Percentiles rank a stretch among this genome's conserved stretches.
Conservation (phyloP, 1,139 yeast genomes). For the Kodamaea suecica region DNA sequence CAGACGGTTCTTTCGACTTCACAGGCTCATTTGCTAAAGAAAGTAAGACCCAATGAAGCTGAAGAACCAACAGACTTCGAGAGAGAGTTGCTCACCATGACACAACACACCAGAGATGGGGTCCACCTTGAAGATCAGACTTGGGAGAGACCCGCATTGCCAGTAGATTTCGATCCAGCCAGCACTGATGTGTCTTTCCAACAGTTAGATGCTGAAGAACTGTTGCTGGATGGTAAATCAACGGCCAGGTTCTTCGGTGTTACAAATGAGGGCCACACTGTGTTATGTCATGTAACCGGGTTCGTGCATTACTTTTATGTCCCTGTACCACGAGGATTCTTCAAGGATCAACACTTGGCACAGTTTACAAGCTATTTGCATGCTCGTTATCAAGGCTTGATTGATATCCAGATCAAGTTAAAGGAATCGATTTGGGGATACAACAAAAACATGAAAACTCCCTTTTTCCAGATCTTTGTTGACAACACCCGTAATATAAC, state of each 20-base stretch:
- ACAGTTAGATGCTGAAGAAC: slow-evolving; percentile 94
- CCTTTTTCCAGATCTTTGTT: slow-evolving; percentile 73
- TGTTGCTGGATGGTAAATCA: slow-evolving; percentile 47
- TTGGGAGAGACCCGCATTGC: slow-evolving; percentile 61
- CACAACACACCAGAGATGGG: slow-evolving; percentile 33
- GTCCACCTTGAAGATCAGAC: slow-evolving; percentile 45
- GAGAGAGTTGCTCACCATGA: slow-evolving; percentile 60
- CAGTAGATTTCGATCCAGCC: slow-evolving; percentile 47
- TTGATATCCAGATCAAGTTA: slow-evolving; percentile 57
- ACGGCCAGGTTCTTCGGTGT: slow-evolving; percentile 89
- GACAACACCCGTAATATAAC: slow-evolving; percentile 65
- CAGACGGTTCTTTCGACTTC: slow-evolving; percentile 32
- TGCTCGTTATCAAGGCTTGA: slow-evolving; percentile 53
- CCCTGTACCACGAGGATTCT: slow-evolving; percentile 83
- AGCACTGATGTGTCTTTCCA: slow-evolving; percentile 68
- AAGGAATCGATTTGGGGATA: slow-evolving; percentile 96
- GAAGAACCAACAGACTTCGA: slow-evolving; percentile 63
- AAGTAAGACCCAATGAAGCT: slow-evolving; percentile 33
- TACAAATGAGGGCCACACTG: slow-evolving; percentile 81
- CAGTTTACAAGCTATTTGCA: slow-evolving; percentile 49
- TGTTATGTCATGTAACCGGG: slow-evolving; percentile 85
- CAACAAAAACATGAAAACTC: slow-evolving; percentile 71
- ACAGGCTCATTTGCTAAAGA: slow-evolving; percentile 28
- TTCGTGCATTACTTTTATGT: slow-evolving; percentile 88
- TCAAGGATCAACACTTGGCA: slow-evolving; percentile 49